Base-by-base conservation (phyloP, 805 yeast species). In the Monosporozyma servazzii region DNA sequence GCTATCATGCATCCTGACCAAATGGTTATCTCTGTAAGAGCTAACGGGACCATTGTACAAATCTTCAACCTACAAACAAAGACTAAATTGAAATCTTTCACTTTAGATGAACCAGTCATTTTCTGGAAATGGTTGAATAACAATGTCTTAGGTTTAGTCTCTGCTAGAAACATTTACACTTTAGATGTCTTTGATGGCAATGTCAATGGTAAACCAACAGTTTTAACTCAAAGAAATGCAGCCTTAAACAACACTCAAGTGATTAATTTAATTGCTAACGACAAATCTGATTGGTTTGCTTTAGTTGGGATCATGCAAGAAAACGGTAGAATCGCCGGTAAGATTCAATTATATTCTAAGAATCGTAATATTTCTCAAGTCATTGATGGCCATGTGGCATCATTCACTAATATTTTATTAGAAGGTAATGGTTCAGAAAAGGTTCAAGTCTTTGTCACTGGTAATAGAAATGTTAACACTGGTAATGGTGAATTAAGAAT, bases 311-410 rank as follows among this genome's bases (percentile, higher is more conserved):
- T 93, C 63, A 84, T 95, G 33, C 96, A 89, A 71, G 96, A 88
- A 65, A 84, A 85, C 59, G 95, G 95, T 57, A 81, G 95, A 62
- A 88, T 93, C 59, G 96, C 88, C 33, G 99, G 99, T 66, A 95
- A 88, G 71, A 86, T 91, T 67, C 99, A 93, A 74, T 80, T 93
- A 56, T 93, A 75, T 71, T 86, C 96, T 54, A 86, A 84, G 67
- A 81, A 84, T 50, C 83, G 98, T 72, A 86, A 86, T 65, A 87
- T 91, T 40, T 90, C 97, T 13, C 99, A 93, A 73, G 90, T 96
- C 20, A 88, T 93, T 61, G 98, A 93, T 65, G 99, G 99, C 62
- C 99, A 93, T 70, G 98, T 95, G 51, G 93, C 96, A 53, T 81
- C 82, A 42, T 93, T 93, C 72, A 88, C 96, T 50, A 75, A 77